A percentile compares a stretch with the other conserved stretches of the same genome.
phyloP scores from a whole-genome alignment of 1,284 basidiomycete genomes.

The Macrocystidia cucumis region DNA sequence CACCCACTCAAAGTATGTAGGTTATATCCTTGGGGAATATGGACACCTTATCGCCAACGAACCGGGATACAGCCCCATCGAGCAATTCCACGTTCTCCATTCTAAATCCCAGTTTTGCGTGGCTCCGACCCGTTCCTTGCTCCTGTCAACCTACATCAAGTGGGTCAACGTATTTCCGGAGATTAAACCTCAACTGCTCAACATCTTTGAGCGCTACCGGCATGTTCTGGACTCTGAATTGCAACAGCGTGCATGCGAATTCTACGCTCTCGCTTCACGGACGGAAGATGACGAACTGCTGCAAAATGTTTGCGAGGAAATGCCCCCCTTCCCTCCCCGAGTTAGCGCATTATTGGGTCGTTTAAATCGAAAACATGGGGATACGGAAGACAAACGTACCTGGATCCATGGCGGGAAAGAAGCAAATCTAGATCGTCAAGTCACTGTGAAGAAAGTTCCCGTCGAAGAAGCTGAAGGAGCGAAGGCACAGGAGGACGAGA shows the following conservation, averaged over 20 bases:
- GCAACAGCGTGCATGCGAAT: slow-evolving; percentile 98
- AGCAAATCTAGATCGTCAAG: slow-evolving; percentile 73
- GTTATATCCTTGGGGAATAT: slow-evolving; percentile 96
- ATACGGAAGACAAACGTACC: slow-evolving; percentile 89
- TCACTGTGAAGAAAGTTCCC: slow-evolving; percentile 34
- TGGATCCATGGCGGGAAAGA: slow-evolving; percentile 96
- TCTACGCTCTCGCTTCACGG: slow-evolving; percentile 77
- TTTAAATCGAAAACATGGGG: slow-evolving; percentile 83
- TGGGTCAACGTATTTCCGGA: slow-evolving; percentile 99
- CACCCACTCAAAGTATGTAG: slow-evolving; percentile 30
- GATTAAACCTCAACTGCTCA: slow-evolving; percentile 90
- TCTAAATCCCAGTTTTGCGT: slow-evolving; percentile 95
- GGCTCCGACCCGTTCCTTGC: slow-evolving; percentile 85
- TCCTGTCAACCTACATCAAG: slow-evolving; percentile 97
- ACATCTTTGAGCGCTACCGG: slow-evolving; percentile 96
- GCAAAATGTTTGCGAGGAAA: slow-evolving; percentile 95
- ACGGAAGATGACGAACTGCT: slow-evolving; percentile 88
- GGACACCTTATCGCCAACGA: slow-evolving; percentile 97
- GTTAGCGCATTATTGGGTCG: slow-evolving; percentile 85
- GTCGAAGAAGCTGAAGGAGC: slow-evolving; percentile 24
- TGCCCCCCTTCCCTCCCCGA: slow-evolving; percentile 96
- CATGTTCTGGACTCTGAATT: slow-evolving; percentile 97
- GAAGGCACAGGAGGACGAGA: slow-evolving; percentile 30
- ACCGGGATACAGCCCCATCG: slow-evolving; percentile 84
- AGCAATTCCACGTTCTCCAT: slow-evolving; percentile 93